Percentiles rank a stretch among this genome's conserved stretches.
Evolutionary conservation across 176 grass and related monocot species (phyloP).

Genomic region (Coix lacrymajobi): DNA sequence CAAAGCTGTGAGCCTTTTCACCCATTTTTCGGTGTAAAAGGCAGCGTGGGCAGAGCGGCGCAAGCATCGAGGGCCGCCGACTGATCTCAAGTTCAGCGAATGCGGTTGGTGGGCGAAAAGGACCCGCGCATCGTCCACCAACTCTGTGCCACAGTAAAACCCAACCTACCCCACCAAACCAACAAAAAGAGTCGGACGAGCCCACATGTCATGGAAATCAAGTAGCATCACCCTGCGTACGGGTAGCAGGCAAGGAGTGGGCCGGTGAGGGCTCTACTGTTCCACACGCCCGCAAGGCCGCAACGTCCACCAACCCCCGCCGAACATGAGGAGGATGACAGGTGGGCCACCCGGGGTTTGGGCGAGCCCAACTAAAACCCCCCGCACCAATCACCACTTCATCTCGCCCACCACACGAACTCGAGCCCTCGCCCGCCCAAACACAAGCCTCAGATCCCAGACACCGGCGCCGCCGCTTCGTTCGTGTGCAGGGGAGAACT

Average conservation of each 20-base stretch:
- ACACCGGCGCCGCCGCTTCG: background rate
- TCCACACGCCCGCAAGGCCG: background rate
- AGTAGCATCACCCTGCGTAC: background rate
- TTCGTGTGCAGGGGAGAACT: background rate
- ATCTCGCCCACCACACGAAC: background rate
- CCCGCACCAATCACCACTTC: background rate
- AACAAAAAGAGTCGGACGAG: background rate
- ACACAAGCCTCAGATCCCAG: conserved; percentile 42
- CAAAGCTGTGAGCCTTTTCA: background rate
- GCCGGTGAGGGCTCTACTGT: background rate
- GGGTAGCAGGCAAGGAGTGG: background rate
- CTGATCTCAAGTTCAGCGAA: background rate
- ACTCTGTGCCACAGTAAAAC: background rate
- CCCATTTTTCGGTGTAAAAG: background rate
- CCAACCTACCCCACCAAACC: background rate
- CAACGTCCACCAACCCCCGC: conserved; percentile 27
- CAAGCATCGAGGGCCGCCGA: background rate
- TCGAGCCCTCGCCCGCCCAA: background rate
- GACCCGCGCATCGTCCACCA: background rate
- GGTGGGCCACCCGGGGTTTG: conserved; percentile 20
- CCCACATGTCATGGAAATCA: background rate
- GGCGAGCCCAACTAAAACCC: conserved; percentile 35
- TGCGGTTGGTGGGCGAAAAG: conserved; percentile 28
- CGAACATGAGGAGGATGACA: background rate
- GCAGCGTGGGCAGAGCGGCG: background rate